Conservation (phyloP, 306 rosid species). For the Canavalia gladiata region DNA sequence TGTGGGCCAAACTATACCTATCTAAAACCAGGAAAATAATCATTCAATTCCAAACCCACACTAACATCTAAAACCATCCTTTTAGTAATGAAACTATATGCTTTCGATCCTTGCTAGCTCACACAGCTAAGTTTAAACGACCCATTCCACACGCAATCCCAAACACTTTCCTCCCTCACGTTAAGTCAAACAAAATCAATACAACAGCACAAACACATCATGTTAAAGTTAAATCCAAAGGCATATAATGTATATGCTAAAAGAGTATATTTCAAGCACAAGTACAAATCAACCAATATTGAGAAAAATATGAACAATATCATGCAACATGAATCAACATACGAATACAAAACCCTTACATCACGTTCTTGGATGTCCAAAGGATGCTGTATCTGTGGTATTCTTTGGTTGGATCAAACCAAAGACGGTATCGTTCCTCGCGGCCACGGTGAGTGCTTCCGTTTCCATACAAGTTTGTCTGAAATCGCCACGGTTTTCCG, state of each 20-base stretch:
- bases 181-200: conserved; percentile 54
- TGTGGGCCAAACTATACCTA: conserved; percentile 31
- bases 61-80: conserved; percentile 52
- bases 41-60: conserved; percentile 36
- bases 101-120: conserved; percentile 43
- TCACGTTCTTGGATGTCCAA: conserved; percentile 72
- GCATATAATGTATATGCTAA: conserved; percentile 23
- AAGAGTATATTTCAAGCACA: conserved; percentile 6
- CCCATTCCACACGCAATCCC: conserved; percentile 67
- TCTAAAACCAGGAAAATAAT: conserved; percentile 37
- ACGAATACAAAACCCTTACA: conserved; percentile 55
- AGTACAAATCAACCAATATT: conserved; percentile 17
- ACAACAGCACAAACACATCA: conserved; percentile 40
- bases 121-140: conserved; percentile 34
- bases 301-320: not conserved
- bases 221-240: conserved; percentile 33
- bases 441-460: conserved; percentile 95
- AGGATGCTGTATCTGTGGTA: conserved; percentile 91
- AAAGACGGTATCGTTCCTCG: conserved; percentile 89
- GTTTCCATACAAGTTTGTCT: conserved; percentile 91
- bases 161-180: conserved; percentile 41
- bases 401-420: conserved; percentile 88
- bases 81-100: conserved; percentile 47
- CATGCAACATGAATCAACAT: not conserved
- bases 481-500: conserved; percentile 96